Evolutionary conservation across 2,329 filamentous ascomycete species (phyloP), one percentile per base, ranked within the genome.

Genomic region (Neodidymelliopsis sp.): DNA sequence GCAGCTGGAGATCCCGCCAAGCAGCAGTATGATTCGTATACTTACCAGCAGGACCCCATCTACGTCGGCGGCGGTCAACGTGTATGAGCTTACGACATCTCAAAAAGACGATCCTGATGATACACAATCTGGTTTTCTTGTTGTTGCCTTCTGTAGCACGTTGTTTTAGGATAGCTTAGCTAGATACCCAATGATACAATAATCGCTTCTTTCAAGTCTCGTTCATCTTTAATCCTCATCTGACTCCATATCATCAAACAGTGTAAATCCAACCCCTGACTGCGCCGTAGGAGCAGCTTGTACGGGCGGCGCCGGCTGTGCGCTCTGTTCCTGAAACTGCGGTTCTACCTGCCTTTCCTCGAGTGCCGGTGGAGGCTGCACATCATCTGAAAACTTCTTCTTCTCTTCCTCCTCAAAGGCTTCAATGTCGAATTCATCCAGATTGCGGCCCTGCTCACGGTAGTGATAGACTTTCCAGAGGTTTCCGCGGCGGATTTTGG

Each of bases 401-500:
- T 53, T 55, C 25, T 60, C 52, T n/a, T 49, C 56, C 34, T 65
- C 59, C 44, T 63, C 52, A 37, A 57, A 45, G 1, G 60, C 62
- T n/a, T 57, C 50, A 24, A 65, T 55, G 15, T 63, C 42, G 29
- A 65, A 63, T n/a, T 53, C 43, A 19, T 60, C 59, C 12, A 59
- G 24, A 38, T 65, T 52, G 23, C 58, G 55, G 15, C 53, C 49
- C 24, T 59, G 57, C 22, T 63, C 62, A 19, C 59, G 59, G 42
- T 59, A 63, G 25, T 59, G 58, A 29, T 59, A 56, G 29, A 65
- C 35, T n/a, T 63, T 60, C 49, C 58, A 61, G 30, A 95, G 77
- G 2, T 85, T 85, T 25, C 90, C 89, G 12, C 77, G 75, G 23
- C 84, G 81, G 54, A 94, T 89, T 50, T 84, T 81, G 23, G 87